Conservation (phyloP, 345 rosid genomes). For the Zanthoxylum bungeanum region DNA sequence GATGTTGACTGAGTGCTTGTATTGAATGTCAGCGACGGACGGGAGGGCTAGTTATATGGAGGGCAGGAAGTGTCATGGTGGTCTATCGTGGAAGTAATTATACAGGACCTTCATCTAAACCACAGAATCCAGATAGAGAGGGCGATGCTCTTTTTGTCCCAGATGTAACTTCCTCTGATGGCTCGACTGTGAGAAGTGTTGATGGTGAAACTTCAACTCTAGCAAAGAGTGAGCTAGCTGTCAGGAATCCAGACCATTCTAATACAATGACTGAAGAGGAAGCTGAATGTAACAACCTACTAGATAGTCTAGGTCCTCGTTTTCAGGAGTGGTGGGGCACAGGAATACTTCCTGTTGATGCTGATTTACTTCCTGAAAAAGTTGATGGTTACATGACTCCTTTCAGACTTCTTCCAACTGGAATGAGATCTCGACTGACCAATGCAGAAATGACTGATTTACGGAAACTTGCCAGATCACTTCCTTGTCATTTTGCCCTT, state of each 20-base stretch:
- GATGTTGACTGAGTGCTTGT: constrained; percentile 29
- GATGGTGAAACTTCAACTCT: constrained; percentile 24
- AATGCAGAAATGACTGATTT: constrained; percentile 95
- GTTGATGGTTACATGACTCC: constrained; percentile 92
- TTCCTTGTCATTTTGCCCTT: constrained; percentile 97
- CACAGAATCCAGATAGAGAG: constrained; percentile 33
- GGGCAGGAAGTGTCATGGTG: constrained; percentile 97
- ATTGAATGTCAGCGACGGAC: constrained; percentile 86
- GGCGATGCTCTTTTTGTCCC: constrained; percentile 66
- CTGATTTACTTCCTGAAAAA: constrained; percentile 80
- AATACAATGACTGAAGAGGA: constrained; percentile 77
- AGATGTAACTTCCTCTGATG: constrained; percentile 57
- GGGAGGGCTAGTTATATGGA: constrained; percentile 92
- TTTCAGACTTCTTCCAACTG: constrained; percentile 92
- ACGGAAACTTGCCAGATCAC: constrained; percentile 79
- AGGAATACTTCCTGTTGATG: constrained; percentile 93
- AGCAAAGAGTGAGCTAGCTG: constrained; percentile 38
- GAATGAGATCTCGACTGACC: constrained; percentile 88
- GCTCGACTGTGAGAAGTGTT: constrained; percentile 21
- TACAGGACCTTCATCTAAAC: constrained; percentile 57
- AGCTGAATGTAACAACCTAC: constrained; percentile 58
- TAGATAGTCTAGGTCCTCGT: constrained; percentile 92
- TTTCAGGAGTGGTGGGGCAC: constrained; percentile 99
- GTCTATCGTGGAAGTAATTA: constrained; percentile 82
- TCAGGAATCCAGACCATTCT: constrained; percentile 25